Base-by-base conservation (phyloP, 192 early-diverging fungal species). In the Geosiphon pyriformis region DNA sequence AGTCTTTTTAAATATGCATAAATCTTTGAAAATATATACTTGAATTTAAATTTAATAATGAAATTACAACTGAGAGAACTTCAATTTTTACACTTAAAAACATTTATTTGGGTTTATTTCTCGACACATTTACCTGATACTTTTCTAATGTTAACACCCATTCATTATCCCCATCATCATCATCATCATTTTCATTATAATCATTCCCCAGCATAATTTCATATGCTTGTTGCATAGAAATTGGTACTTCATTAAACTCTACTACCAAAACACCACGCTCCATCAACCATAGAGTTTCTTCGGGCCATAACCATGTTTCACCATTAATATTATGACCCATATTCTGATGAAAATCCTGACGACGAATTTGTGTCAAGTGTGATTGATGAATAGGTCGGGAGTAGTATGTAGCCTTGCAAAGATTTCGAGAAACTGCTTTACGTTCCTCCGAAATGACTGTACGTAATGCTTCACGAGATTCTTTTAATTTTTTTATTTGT, bases 1-100 rank as follows among this genome's bases (percentile, higher is more conserved):
- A 81, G 66, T 34, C 80, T 73, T 61, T 83, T 83, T 2, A 83
- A 68, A 76, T 81, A 79, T 0, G 77, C 72, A 64, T 80, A 83
- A 0, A 72, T 68, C 54, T 75, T 26, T 10, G 67, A 63, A 12
- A 47, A 35, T 30, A 60, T 55, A 71, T 72, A 62, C n/a, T 53
- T 57, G 27, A 31, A 27, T 33, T 61, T 6, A 50, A 0, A 3
- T 68, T 29, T 22, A 42, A 35, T 12, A 20, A 67, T 42, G 35
- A 47, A 67, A 30, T 37, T 66, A 23, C 20, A 30, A 53, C 2
- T 2, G 29, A 2, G 26, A 22, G 1, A 64, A 0, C 20, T 53
- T 6, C 12, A 22, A 50, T 61, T 0, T 18, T 22, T n/a, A n/a
- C n/a, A n/a, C n/a, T n/a, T n/a, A n/a, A n/a, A n/a, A n/a, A n/a